A percentile compares a stretch with the other conserved stretches of the same genome.
Evolutionary conservation across 2,329 filamentous ascomycete genomes (phyloP).

Genomic region (Aspergillus sp.): DNA sequence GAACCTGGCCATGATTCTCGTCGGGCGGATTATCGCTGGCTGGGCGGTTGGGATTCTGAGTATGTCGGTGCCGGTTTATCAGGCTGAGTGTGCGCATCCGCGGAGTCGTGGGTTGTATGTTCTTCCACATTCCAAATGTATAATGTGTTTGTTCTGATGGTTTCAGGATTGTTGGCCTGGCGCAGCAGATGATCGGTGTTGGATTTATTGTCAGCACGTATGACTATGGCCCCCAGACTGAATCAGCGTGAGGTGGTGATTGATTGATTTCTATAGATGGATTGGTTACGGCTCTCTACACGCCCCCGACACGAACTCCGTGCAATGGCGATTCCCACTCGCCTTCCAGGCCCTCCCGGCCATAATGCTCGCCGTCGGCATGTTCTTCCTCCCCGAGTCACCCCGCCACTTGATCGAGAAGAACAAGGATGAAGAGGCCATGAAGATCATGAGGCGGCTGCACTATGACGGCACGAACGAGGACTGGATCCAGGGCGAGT

Average conservation of each 20-base stretch:
- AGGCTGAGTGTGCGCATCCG: constrained; percentile 61
- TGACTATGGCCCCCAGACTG: constrained; percentile 2
- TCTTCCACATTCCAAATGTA: too few species aligned
- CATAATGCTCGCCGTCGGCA: constrained; percentile 33
- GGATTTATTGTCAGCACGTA: constrained; percentile 47
- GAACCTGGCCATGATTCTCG: constrained; percentile 56
- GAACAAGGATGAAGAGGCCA: constrained; percentile 50
- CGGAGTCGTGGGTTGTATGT: constrained; percentile 50
- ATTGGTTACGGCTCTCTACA: constrained; percentile 51
- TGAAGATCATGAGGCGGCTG: constrained; percentile 52
- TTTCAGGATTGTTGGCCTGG: constrained; percentile 38
- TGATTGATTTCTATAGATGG: constrained; percentile 29
- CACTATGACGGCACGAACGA: constrained; percentile 56
- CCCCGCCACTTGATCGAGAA: constrained; percentile 42
- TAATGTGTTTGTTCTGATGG: too few species aligned
- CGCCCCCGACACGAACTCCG: constrained; percentile 28
- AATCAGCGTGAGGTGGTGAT: constrained; percentile 7
- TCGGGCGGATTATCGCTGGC: constrained; percentile 54
- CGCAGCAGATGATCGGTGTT: constrained; percentile 47
- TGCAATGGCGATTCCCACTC: constrained; percentile 38
- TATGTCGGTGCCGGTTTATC: constrained; percentile 60
- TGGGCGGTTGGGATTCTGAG: constrained; percentile 50
- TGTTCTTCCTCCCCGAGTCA: constrained; percentile 36
- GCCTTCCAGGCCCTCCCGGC: constrained; percentile 43
- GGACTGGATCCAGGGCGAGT: constrained; percentile 53